These are phyloP conservation scores for Flaveria bidentis DNA, from an alignment of 129 eudicot genomes.

Conservation along the genomic window DNA sequence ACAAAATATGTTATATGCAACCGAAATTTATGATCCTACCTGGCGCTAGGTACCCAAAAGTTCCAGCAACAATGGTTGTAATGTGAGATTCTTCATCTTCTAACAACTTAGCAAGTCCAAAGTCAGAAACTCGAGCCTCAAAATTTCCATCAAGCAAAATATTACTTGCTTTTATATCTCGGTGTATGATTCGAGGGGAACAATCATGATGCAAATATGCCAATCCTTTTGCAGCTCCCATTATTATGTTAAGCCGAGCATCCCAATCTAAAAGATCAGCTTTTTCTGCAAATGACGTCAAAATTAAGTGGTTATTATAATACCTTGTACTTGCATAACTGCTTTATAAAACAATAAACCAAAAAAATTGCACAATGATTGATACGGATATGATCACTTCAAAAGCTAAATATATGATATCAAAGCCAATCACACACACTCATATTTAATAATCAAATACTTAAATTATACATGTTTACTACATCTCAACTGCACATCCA, in stretches of 20 bases:
- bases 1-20: conserved; percentile 5
- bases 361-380: neutral
- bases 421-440: neutral
- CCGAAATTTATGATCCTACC: conserved; percentile 44
- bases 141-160: conserved; percentile 94
- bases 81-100: conserved; percentile 99
- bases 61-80: conserved; percentile 98
- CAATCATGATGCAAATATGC: conserved; percentile 99
- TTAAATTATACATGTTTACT: neutral
- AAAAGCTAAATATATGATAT: neutral
- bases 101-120: conserved; percentile 94
- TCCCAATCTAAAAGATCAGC: conserved; percentile 91
- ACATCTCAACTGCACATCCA: neutral
- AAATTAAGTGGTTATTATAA: neutral
- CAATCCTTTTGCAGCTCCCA: conserved; percentile 97
- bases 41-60: conserved; percentile 98
- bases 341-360: conserved; percentile 13
- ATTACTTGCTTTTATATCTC: conserved; percentile 97
- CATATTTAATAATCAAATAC: neutral
- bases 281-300: conserved; percentile 55
- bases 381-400: neutral
- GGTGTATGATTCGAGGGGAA: conserved; percentile 95
- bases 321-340: conserved; percentile 9
- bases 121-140: conserved; percentile 97
- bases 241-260: conserved; percentile 70